Conservation (phyloP, 2,329 filamentous ascomycete genomes). For the Mariannaea elegans region DNA sequence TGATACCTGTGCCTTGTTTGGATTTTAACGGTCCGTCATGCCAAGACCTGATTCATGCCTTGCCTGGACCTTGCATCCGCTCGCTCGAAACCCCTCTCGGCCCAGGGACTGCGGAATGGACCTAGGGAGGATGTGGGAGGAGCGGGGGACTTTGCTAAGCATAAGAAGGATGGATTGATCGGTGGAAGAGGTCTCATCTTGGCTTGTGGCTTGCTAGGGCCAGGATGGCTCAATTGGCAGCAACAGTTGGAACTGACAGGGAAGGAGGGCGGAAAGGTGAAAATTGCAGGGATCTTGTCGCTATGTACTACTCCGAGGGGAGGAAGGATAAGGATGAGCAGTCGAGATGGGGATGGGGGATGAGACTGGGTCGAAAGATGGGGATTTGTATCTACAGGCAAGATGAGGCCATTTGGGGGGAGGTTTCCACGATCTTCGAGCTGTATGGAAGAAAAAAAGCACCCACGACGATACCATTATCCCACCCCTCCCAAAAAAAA, state of each 20-base stretch:
- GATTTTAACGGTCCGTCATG: constrained; percentile 11
- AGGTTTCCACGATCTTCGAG: neutral
- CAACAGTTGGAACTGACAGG: constrained; percentile 24
- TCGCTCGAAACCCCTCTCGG: constrained; percentile 1
- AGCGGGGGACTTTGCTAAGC: constrained; percentile 7
- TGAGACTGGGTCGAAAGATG: neutral
- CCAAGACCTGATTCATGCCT: constrained; percentile 13
- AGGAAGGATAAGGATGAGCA: neutral
- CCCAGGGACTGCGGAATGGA: constrained; percentile 5
- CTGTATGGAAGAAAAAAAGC: constrained; percentile 6
- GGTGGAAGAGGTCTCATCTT: constrained; percentile 22
- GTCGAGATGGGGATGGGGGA: neutral
- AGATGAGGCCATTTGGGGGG: neutral
- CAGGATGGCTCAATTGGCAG: constrained; percentile 21
- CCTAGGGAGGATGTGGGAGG: neutral
- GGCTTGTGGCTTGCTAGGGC: constrained; percentile 24
- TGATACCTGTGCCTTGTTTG: constrained; percentile 6
- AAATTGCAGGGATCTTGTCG: constrained; percentile 12
- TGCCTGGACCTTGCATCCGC: constrained; percentile 7
- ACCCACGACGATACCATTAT: constrained; percentile 11
- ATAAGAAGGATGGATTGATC: constrained; percentile 15
- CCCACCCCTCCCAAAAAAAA: neutral
- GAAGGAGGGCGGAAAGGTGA: constrained; percentile 10
- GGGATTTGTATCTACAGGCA: constrained; percentile 10
- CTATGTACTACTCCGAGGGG: constrained; percentile 1